A percentile compares a stretch with the other conserved stretches of the same genome.
These are phyloP conservation scores for Irineochytrium annulatum DNA, from an alignment of 192 early-diverging fungal genomes.

Conservation along the genomic window DNA sequence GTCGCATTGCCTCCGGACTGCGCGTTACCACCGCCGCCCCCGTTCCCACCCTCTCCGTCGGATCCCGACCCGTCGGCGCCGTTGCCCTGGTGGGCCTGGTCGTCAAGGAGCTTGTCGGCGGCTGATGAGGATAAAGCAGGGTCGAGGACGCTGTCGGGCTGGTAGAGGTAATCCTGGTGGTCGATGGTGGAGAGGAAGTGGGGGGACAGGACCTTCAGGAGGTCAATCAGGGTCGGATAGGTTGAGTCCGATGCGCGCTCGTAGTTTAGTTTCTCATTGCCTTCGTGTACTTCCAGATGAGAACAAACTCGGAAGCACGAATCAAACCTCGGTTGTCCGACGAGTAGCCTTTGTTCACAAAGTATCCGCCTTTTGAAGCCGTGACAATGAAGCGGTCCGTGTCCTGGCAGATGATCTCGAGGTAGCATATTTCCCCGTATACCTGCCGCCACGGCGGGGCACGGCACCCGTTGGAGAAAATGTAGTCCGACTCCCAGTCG, in stretches of 20 bases:
- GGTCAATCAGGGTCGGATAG: conserved; percentile 44
- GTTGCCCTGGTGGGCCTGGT: not conserved
- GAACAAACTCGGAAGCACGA: not conserved
- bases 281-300: conserved; percentile 27
- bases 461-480: conserved; percentile 54
- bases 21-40: not conserved
- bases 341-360: conserved; percentile 55
- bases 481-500: conserved; percentile 62
- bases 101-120: conserved; percentile 3
- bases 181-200: conserved; percentile 49
- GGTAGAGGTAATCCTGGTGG: conserved; percentile 52
- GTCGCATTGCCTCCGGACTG: too few species aligned
- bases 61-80: not conserved
- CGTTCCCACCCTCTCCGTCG: conserved; percentile 8
- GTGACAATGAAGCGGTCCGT: conserved; percentile 49
- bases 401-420: conserved; percentile 45
- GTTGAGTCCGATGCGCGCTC: conserved; percentile 41
- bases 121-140: not conserved
- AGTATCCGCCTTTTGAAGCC: conserved; percentile 53
- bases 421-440: conserved; percentile 53
- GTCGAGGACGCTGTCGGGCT: conserved; percentile 25
- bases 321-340: conserved; percentile 47
- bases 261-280: conserved; percentile 54
- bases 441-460: conserved; percentile 64
- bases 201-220: conserved; percentile 33